A percentile compares a stretch with the other conserved stretches of the same genome.
Evolutionary conservation across 495 filamentous ascomycete species (phyloP).

Genomic region (Podospora fimiseda): DNA sequence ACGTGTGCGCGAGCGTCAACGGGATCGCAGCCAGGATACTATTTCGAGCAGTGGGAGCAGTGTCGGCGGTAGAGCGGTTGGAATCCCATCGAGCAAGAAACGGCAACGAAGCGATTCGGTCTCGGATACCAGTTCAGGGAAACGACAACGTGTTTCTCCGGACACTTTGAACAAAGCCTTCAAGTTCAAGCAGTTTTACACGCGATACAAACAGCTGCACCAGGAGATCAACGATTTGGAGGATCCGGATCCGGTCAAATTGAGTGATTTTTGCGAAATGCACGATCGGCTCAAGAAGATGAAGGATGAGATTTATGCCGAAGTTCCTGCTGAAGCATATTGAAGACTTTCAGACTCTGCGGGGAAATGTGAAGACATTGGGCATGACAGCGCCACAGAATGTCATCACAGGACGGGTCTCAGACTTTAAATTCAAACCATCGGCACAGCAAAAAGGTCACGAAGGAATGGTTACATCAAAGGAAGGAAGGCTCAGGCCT

Average conservation of each 20-base stretch:
- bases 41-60: not conserved
- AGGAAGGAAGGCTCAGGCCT: not conserved
- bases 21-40: not conserved
- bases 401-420: not conserved
- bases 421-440: not conserved
- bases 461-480: not conserved
- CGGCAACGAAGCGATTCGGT: not conserved
- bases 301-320: not conserved
- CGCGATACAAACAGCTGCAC: not conserved
- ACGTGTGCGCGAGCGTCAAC: constrained; percentile 11
- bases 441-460: not conserved
- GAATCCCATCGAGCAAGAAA: not conserved
- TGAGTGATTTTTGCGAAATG: not conserved
- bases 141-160: not conserved
- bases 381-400: not conserved
- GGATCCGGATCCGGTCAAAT: not conserved
- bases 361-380: not conserved
- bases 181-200: not conserved
- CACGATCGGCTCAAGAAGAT: not conserved
- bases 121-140: not conserved
- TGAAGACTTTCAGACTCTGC: not conserved
- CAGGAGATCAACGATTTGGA: not conserved
- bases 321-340: not conserved
- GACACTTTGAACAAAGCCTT: not conserved
- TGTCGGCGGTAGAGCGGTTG: not conserved